Evolutionary conservation across 371 early-diverging fungal genomes (phyloP).

Genomic region (Sanchytrium tribonematis): DNA sequence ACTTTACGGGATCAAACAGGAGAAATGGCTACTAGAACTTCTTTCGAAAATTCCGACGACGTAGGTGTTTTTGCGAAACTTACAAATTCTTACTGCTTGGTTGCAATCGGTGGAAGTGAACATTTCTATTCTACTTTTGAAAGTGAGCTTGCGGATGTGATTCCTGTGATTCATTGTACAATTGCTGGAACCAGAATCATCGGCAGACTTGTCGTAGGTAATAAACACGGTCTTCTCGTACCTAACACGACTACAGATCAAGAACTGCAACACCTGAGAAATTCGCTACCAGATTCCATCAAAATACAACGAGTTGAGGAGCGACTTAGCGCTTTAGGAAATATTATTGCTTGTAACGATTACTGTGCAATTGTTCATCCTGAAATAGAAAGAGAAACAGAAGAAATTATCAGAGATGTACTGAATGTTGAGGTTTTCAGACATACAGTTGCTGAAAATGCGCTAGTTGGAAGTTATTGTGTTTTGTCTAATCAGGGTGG

Average conservation of each 20-base stretch:
- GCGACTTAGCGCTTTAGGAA: conserved; percentile 92
- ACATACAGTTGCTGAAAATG: conserved; percentile 92
- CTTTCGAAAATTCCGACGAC: conserved; percentile 95
- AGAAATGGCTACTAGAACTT: conserved; percentile 8
- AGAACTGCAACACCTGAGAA: conserved; percentile 93
- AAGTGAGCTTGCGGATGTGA: conserved; percentile 70
- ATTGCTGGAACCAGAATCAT: conserved; percentile 95
- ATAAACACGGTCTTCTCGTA: conserved; percentile 86
- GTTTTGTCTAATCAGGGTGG: conserved; percentile 95
- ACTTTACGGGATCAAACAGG: no score
- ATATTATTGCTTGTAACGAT: conserved; percentile 98
- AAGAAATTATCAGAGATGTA: conserved; percentile 93
- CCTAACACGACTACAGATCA: conserved; percentile 96
- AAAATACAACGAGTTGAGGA: conserved; percentile 92
- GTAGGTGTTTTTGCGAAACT: conserved; percentile 93
- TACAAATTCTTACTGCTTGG: conserved; percentile 96
- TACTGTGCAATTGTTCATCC: conserved; percentile 97
- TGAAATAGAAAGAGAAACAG: conserved; percentile 92
- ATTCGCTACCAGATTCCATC: conserved; percentile 84
- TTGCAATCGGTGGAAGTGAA: conserved; percentile 91
- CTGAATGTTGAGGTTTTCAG: conserved; percentile 95
- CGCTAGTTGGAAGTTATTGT: conserved; percentile 94
- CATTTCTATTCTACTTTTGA: conserved; percentile 93
- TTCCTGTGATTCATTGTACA: conserved; percentile 96
- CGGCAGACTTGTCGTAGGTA: conserved; percentile 82